Conservation (phyloP, 192 early-diverging fungal species). For the Podila clonocystis region DNA sequence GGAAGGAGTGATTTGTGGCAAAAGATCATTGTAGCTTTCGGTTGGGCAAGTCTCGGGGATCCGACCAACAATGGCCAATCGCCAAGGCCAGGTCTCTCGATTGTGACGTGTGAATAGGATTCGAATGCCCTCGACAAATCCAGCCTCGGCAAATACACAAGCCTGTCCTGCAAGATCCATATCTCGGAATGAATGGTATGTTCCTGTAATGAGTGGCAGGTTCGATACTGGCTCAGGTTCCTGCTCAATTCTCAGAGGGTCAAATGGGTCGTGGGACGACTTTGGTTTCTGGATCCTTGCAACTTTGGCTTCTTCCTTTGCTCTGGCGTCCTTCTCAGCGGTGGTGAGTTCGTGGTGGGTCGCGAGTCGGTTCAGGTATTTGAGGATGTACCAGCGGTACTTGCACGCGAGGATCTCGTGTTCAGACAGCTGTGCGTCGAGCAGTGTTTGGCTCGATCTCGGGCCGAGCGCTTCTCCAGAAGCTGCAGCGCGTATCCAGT, state of each 20-base stretch:
- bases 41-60: conserved; percentile 69
- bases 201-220: conserved; percentile 51
- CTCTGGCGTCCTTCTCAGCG: conserved; percentile 25
- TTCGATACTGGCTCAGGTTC: conserved; percentile 24
- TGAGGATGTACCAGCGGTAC: conserved; percentile 63
- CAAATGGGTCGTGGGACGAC: conserved; percentile 2
- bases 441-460: not conserved
- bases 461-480: conserved; percentile 17
- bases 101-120: conserved; percentile 72
- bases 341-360: conserved; percentile 65
- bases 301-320: conserved; percentile 13
- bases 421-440: conserved; percentile 24
- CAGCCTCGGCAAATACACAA: conserved; percentile 63
- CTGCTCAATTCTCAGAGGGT: conserved; percentile 15
- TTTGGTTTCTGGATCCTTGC: not conserved
- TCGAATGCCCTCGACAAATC: conserved; percentile 65
- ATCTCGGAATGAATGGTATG: conserved; percentile 69
- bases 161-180: conserved; percentile 67
- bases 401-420: conserved; percentile 54
- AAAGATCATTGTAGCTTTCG: conserved; percentile 49
- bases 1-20: conserved; percentile 36
- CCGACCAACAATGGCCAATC: conserved; percentile 65
- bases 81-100: conserved; percentile 64
- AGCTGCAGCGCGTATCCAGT: conserved; percentile 30
- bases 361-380: conserved; percentile 70